Conservation (phyloP, 495 filamentous ascomycete species). For the Daldinia vernicosa region DNA sequence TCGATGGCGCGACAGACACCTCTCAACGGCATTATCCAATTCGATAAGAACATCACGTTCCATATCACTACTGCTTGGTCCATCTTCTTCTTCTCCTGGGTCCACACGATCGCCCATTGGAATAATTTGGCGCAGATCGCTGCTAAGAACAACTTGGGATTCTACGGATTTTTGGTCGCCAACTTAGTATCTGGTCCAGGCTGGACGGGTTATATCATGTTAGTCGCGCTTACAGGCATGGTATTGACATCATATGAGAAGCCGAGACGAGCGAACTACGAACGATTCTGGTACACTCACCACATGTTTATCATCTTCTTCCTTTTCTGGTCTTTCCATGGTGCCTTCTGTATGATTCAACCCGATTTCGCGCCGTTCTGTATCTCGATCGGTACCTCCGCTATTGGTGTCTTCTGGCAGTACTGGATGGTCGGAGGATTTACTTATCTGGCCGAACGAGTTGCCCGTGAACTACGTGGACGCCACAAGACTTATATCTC, state of each 20-base stretch:
- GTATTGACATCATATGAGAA: constrained; percentile 74
- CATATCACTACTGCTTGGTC: constrained; percentile 83
- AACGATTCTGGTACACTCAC: constrained; percentile 83
- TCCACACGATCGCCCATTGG: constrained; percentile 83
- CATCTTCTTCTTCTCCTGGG: constrained; percentile 81
- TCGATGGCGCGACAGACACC: constrained; percentile 78
- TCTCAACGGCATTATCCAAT: constrained; percentile 79
- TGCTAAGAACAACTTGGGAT: constrained; percentile 72
- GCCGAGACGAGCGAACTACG: constrained; percentile 74
- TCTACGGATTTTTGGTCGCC: constrained; percentile 73
- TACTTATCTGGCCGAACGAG: constrained; percentile 73
- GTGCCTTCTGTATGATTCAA: constrained; percentile 83
- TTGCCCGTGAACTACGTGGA: constrained; percentile 74
- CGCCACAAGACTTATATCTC: constrained; percentile 80
- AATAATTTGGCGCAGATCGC: constrained; percentile 81
- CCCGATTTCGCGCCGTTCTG: constrained; percentile 77
- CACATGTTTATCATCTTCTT: constrained; percentile 83
- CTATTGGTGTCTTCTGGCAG: constrained; percentile 80
- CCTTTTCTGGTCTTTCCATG: constrained; percentile 83
- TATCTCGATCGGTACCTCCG: constrained; percentile 63
- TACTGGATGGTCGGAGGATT: constrained; percentile 82
- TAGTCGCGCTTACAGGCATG: constrained; percentile 73
- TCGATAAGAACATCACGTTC: constrained; percentile 85
- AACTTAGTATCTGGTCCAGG: constrained; percentile 79
- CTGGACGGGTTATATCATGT: constrained; percentile 83